Evolutionary conservation across 2,329 filamentous ascomycete species (phyloP), one percentile per base, ranked within the genome.

Genomic region (Myriosclerotinia duriaeana): DNA sequence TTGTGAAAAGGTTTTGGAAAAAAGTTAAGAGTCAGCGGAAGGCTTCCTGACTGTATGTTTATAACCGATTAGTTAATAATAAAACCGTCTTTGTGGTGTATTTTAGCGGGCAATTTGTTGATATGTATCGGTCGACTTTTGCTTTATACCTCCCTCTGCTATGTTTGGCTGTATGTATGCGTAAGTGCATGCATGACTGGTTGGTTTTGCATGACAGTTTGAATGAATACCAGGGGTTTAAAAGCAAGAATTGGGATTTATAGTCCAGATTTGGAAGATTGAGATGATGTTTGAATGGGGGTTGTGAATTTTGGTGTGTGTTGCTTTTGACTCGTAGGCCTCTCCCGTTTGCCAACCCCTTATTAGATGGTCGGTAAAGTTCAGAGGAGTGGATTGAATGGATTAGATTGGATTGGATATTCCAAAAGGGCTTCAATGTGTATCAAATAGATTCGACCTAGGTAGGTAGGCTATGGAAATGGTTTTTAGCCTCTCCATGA

Each of bases 1-100:
- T 86, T 3, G 82, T 89, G 74, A 88, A 85, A 78, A 82, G 86
- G 63, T 80, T 89, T 66, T 89, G 87, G 87, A 86, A 89, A 69
- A 82, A 81, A 67, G 84, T 89, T 50, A 76, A 72, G 65, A 73
- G 71, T 56, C 73, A 73, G 60, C 71, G 69, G 63, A 74, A 71
- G 67, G 64, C 48, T 36, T 69, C 64, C 55, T 70, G 63, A 68
- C 54, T 1, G 9, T 20, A 34, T 56, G 36, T n/a, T n/a, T 34
- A 48, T 48, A 11, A 63, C 15, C 7, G 42, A 50, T 42, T 12
- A 6, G 1, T 44, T 44, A n/a, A n/a, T n/a, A n/a, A n/a, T n/a
- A 1, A 34, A 34, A 34, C 30, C 30, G 4, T 17, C 36, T 40
- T 53, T 68, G 38, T 66, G 9, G 40, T 56, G 52, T 53, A 65